Evolutionary conservation across 1,284 basidiomycete species (phyloP).

Genomic region (Ceratobasidium sp.): DNA sequence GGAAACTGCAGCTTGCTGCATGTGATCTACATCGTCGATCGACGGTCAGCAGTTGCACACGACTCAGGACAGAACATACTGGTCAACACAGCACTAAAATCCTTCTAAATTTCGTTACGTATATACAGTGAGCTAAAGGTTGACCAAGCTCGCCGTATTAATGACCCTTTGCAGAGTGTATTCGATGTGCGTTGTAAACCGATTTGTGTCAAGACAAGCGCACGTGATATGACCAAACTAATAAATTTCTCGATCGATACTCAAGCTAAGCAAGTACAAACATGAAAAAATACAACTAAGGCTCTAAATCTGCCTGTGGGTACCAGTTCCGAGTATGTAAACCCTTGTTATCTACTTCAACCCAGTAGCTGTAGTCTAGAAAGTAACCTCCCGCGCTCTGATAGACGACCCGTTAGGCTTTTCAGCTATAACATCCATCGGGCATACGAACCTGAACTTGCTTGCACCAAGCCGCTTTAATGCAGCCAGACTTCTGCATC

Average conservation of each 20-base stretch:
- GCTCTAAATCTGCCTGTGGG: conserved; percentile 25
- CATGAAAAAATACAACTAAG: background rate
- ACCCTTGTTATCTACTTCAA: background rate
- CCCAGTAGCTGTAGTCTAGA: conserved; percentile 34
- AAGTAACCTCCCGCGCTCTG: conserved; percentile 4
- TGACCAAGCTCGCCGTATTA: too few species aligned
- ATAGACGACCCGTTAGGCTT: background rate
- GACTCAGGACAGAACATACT: too few species aligned
- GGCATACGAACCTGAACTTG: conserved; percentile 8
- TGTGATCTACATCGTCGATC: background rate
- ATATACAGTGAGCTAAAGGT: too few species aligned
- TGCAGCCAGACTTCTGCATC: conserved; percentile 15
- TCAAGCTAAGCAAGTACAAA: background rate
- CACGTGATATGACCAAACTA: background rate
- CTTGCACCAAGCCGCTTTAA: conserved; percentile 32
- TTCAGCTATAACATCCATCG: background rate
- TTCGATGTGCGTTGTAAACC: background rate
- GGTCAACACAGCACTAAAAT: background rate
- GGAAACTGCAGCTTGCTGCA: conserved; percentile 22
- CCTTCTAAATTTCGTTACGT: too few species aligned
- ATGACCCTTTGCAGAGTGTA: too few species aligned
- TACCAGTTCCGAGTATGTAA: conserved; percentile 25
- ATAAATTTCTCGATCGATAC: background rate
- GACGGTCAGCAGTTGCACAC: background rate
- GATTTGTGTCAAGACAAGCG: background rate